Base-by-base conservation (phyloP, 495 filamentous ascomycete genomes). In the Melanomma pulvis-pyrius region DNA sequence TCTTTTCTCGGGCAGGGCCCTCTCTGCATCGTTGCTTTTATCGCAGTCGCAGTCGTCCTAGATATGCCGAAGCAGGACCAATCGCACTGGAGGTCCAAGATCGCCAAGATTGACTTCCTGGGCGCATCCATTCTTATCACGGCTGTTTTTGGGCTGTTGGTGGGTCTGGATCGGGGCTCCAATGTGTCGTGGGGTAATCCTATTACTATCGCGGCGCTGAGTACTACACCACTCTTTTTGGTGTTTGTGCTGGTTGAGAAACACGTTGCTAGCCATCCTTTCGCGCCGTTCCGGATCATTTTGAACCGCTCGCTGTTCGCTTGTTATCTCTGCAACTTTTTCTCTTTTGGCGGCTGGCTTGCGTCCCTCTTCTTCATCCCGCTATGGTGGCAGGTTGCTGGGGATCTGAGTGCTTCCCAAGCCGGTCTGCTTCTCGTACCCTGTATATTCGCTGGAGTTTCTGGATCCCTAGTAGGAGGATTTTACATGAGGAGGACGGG, bases 251-350 rank as follows among this genome's bases (percentile, higher is more conserved):
- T 88, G 28, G 83, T 94, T 24, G 92, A 96, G 76, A 79, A 82
- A 57, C 83, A 84, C 59, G 76, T 90, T n/a, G 90, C 91, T 0
- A 71, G 83, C 0, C 86, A 91, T 39, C 92, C 92, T 6, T 93
- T 94, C 63, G 91, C 91, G 1, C 92, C 92, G 0, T 83, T 86
- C 8, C 90, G 87, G 57, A 87, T 96, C 63, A 90, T 96, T 61
- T 88, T 93, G 70, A 82, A 89, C 72, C 78, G 84, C 17, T 82
- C 83, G 1, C 82, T 93, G 32, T 77, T 92, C 55, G 83, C 90
- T 1, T 83, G 82, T 64, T 93, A 89, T 66, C 73, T 87, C 24
- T 86, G 87, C 72, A 92, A 93, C 71, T 91, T 93, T 79, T 92
- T 92, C 76, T 83, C 84, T 47, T 85, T 92, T 58, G 86, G 80